Evolutionary conservation across 345 rosid species (phyloP), one percentile per base, ranked within the genome.

Genomic region (Rhizophora mangle): DNA sequence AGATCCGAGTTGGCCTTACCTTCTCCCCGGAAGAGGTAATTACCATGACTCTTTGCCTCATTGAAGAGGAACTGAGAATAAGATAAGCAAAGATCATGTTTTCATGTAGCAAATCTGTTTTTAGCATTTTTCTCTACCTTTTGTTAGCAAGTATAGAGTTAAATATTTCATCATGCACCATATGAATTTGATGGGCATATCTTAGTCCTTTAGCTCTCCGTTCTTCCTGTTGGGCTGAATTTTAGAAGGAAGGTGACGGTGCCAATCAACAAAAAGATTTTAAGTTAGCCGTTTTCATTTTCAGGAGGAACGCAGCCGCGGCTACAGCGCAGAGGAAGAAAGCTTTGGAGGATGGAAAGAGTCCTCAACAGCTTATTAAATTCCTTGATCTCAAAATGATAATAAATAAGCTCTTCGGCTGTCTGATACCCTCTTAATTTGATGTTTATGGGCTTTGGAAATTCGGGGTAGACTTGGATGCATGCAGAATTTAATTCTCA

Each of bases 321-420:
- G 79, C 53, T 57, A 30, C 0, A 74, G 63, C 11, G 68, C 3
- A 32, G 76, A 64, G 21, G 82, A 80, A 66, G 88, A 81, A 68
- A 64, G 79, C 76, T 76, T 43, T 54, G 94, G 94, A 58, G 92
- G 92, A 68, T 88, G 92, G 90, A 90, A 82, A 62, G 69, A 88
- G 67, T 86, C 93, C 54, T 69, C 78, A 9, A 58, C 57, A 57
- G 55, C 52, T 9, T 64, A 72, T 65, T 72, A 64, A 72, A 56
- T 34, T 7, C 10, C 30, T 22, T 16, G 6, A 26, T 36, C 7
- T 32, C 26, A 64, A 29, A 43, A 46, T 59, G 29, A 24, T 43
- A 60, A 57, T 39, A 39, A 49, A n/a, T 30, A 54, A 26, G 9
- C 27, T 3, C 20, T 53, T 52, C 51, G 62, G 64, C 54, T 8